Conservation (phyloP, 768 basidiomycete species). For the Tulasnella sp. region DNA sequence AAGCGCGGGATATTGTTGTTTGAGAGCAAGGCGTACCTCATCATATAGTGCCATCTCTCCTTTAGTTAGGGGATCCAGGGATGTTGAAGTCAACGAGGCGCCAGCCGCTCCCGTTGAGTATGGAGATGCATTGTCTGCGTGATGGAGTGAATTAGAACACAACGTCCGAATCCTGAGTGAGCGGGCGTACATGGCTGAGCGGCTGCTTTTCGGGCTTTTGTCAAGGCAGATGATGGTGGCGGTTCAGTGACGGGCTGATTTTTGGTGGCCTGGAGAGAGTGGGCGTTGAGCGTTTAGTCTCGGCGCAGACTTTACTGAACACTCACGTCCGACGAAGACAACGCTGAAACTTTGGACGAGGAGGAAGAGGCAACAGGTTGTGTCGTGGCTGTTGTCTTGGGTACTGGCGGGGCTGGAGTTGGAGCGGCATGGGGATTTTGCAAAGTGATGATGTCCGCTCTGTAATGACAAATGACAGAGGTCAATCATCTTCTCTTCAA, state of each 20-base stretch:
- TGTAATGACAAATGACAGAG: conserved; percentile 36
- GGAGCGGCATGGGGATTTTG: conserved; percentile 69
- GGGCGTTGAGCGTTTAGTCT: not conserved
- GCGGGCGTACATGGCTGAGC: conserved; percentile 62
- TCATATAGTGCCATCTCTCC: conserved; percentile 89
- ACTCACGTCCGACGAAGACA: not conserved
- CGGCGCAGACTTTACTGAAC: not conserved
- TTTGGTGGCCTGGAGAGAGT: conserved; percentile 32
- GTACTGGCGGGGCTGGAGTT: conserved; percentile 37
- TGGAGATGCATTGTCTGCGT: conserved; percentile 81
- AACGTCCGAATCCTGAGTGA: not conserved
- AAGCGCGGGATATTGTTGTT: not conserved
- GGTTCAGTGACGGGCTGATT: not conserved
- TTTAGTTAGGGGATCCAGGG: conserved; percentile 69
- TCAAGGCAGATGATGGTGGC: conserved; percentile 37
- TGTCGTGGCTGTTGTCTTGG: conserved; percentile 41
- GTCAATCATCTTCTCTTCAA: conserved; percentile 12
- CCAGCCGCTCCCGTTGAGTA: conserved; percentile 87
- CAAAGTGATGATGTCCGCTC: conserved; percentile 86
- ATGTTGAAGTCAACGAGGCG: conserved; percentile 90
- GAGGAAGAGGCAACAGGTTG: not conserved
- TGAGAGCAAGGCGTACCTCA: conserved; percentile 51
- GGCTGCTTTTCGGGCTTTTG: conserved; percentile 38
- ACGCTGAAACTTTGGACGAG: conserved; percentile 20
- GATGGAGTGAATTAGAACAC: not conserved